Base-by-base conservation (phyloP, 2,329 filamentous ascomycete species). In the Fusarium sp. region DNA sequence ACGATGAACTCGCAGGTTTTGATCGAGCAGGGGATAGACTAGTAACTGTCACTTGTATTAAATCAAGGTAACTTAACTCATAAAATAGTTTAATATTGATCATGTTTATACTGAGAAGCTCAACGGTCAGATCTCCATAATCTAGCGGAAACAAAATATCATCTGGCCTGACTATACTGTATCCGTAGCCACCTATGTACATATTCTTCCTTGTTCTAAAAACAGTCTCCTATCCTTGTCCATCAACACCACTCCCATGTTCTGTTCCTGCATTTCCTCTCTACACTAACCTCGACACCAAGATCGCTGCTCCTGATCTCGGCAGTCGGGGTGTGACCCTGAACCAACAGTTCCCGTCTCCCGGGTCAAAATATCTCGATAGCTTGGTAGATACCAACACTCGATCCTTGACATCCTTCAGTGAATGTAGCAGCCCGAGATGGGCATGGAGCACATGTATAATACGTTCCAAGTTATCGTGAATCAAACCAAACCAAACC, bases 1-100 rank as follows among this genome's bases (percentile, higher is more conserved):
- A 73, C 45, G 46, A 55, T 66, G 46, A 65, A 57, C 63, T 27
- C 49, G 54, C 70, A 72, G 70, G 60, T 64, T 58, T 38, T 58
- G 49, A 70, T 73, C 61, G 39, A 48, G 38, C 54, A 63, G 57
- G 63, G 64, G 33, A 45, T 51, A 15, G 8, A 21, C 23, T 27
- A 38, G 19, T 37, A 19, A 19, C 35, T 37, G 4, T 64, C 37
- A 55, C 58, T 27, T 39, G 48, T 52, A 11, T 23, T 35, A 35
- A 51, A n/a, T n/a, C n/a, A 25, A 35, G n/a, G 38, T n/a, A 39
- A 41, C n/a, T 16, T n/a, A n/a, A n/a, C n/a, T n/a, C 4, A 18
- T 25, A 21, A 16, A 46, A n/a, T 35, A 35, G 29, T 51, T 51
- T 25, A 19, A 38, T 52, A 52, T 39, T 46, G 23, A 19, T 15